Conservation (phyloP, 2,329 filamentous ascomycete species). For the Cordyceps fumosorosea region DNA sequence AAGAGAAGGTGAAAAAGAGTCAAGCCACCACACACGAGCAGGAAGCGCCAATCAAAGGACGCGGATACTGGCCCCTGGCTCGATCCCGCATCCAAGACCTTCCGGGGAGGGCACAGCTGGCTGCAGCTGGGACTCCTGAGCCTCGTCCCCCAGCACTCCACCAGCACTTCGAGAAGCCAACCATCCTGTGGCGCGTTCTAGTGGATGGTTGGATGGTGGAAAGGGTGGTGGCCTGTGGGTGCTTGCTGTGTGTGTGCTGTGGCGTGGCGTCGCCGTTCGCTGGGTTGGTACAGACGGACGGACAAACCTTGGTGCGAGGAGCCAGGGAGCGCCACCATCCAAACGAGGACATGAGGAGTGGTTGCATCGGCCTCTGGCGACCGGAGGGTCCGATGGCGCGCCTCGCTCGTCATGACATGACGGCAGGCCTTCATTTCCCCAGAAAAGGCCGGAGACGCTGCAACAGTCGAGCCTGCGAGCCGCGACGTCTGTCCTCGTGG, state of each 20-base stretch:
- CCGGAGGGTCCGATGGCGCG: slow-evolving; percentile 6
- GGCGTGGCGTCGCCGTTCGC: background rate
- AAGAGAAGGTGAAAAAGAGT: slow-evolving; percentile 29
- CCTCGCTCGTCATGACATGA: slow-evolving; percentile 8
- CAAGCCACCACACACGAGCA: slow-evolving; percentile 24
- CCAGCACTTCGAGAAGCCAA: slow-evolving; percentile 6
- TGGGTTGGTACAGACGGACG: background rate
- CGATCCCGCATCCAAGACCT: slow-evolving; percentile 11
- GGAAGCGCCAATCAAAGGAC: slow-evolving; percentile 25
- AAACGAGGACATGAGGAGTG: background rate
- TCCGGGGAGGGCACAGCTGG: slow-evolving; percentile 9
- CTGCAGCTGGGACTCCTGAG: slow-evolving; percentile 6
- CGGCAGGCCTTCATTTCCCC: background rate
- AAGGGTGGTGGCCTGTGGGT: background rate
- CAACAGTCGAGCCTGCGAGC: background rate
- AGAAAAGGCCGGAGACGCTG: background rate
- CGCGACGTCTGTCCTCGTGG: too few relatives aligned
- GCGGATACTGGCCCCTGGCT: slow-evolving; percentile 22
- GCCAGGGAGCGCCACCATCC: slow-evolving; percentile 2
- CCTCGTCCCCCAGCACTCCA: background rate
- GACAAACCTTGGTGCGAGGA: background rate
- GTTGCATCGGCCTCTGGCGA: background rate
- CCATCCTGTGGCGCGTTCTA: background rate
- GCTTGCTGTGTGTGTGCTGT: background rate
- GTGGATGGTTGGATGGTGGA: background rate